Base-by-base conservation (phyloP, 257 asterid species). In the Solanum arcanum region DNA sequence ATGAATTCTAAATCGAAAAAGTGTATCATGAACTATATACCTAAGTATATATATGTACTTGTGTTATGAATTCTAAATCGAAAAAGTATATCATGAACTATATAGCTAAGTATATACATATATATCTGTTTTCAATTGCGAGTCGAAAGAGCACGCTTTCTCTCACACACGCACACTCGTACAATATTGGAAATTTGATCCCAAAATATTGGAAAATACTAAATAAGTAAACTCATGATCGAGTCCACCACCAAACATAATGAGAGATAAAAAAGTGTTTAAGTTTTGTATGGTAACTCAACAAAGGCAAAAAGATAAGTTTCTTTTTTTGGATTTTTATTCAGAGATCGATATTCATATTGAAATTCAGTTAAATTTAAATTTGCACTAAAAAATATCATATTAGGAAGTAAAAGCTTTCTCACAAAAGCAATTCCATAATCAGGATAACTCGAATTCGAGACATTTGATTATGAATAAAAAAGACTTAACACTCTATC, bases 321-420 rank as follows among this genome's bases (percentile, higher is more conserved):
- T 16, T 41, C 2, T 41, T 41, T 8, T 41, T 41, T 39, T 37
- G 7, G 6, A 6, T 37, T 37, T 37, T 37, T 6, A 37, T 37
- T 37, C 0, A 7, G 7, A 35, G 7, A 37, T 5, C 10, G 23
- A 52, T 52, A 56, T 7, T 18, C 64, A 56, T 0, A 20, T 56
- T 20, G 5, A 18, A 56, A 1, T 56, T 2, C 1, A 0, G 0
- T 16, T 20, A 56, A 56, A 56, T 7, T 56, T 0, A 0, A 16
- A 56, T 0, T 56, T 56, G 21, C 2, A 0, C 64, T 7, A 2
- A 20, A 56, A 18, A 56, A 56, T 56, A 2, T 56, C n/a, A 56
- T 56, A 56, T 18, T 56, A 3, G 12, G 1, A 0, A 12, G 5
- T 56, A 18, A 56, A 56, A 56, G 1, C 12, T 56, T 0, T 9